Conservation (phyloP, 495 filamentous ascomycete genomes). For the Penicillium turbatum region DNA sequence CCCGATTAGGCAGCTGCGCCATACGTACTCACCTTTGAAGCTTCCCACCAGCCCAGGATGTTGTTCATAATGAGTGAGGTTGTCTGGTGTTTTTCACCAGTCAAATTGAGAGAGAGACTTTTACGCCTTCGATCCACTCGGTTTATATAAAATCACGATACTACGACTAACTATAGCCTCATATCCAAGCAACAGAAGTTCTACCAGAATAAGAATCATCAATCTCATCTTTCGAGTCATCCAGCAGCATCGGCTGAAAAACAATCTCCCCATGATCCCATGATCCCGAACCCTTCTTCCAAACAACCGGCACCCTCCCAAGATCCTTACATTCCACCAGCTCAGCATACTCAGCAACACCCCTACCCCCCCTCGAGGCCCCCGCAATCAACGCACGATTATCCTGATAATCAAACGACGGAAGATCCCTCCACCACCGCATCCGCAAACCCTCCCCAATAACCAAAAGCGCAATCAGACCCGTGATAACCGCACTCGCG, state of each 20-base stretch:
- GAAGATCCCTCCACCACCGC: conserved; percentile 11
- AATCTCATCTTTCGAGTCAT: background rate
- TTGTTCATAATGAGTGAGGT: no score
- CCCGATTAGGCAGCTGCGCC: no score
- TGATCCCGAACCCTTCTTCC: background rate
- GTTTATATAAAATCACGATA: no score
- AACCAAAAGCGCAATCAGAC: conserved; percentile 15
- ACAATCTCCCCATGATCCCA: background rate
- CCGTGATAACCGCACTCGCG: conserved; percentile 20
- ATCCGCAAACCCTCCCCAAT: conserved; percentile 16
- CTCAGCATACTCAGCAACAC: conserved; percentile 4
- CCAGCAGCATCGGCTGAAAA: background rate
- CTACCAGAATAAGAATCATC: background rate
- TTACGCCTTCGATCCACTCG: no score
- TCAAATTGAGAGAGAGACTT: no score
- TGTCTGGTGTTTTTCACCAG: no score
- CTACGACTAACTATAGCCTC: no score
- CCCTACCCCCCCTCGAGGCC: conserved; percentile 11
- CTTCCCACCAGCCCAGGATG: no score
- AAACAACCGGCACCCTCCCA: background rate
- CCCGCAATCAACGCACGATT: conserved; percentile 3
- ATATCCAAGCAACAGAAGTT: background rate
- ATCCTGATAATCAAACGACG: conserved; percentile 19
- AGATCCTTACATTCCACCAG: background rate
- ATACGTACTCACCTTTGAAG: no score